Base-by-base conservation (phyloP, 148 eudicot species). In the Rhododendron ferrugineum region DNA sequence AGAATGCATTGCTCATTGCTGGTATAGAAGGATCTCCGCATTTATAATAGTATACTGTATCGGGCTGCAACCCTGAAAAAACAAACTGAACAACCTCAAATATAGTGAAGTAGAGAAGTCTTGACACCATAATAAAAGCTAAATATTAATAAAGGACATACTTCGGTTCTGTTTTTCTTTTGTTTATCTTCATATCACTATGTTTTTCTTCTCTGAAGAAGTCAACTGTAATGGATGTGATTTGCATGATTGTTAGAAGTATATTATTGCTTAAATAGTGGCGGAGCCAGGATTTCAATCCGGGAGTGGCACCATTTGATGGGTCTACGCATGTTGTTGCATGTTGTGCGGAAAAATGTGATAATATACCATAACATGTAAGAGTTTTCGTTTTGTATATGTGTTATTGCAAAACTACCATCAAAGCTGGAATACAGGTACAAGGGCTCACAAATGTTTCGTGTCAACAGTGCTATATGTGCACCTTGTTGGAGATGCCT, bases 11-110 rank as follows among this genome's bases (percentile, higher is more conserved):
- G 70, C 99, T 97, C 91, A 92, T 90, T 78, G 96, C 93, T 52
- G 90, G 88, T 82, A 90, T 91, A 54, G 91, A 90, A 79, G 98
- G 98, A 83, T 97, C 99, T 72, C 99, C 99, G 87, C 99, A 97
- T 83, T 87, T 89, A 75, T 97, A 97, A 84, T 94, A 92, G 86
- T 97, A 97, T 86, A 85, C 9, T 15, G 93, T 92, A 85, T 86
- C 83, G 6, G 98, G 98, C 85, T 87, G 85, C 87, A 97, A 88
- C 36, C 95, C 99, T 97, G 84, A 86, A 88, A 15, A 66, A 66
- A 64, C 20, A 30, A 70, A 34, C 11, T 5, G n/a, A n/a, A 73
- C 37, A 36, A 20, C 8, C 18, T 44, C 50, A n/a, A 66, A 14
- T 37, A 9, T n/a, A 1, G 36, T 66, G 72, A 40, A 75, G 79